Conservation (phyloP, 805 yeast species). For the Metschnikowia lochheadii region DNA sequence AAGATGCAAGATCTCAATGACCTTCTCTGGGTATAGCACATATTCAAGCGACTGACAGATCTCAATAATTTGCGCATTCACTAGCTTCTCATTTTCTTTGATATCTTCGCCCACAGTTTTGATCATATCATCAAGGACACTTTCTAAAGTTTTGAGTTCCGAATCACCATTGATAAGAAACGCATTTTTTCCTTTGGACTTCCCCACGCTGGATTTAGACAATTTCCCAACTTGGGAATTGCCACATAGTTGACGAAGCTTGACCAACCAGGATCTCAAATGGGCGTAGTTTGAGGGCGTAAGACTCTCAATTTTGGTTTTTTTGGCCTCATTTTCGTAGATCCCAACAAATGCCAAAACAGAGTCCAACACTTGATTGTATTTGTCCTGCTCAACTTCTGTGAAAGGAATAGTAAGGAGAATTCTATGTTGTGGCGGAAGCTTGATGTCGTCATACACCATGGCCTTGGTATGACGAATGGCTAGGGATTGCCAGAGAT, state of each 20-base stretch:
- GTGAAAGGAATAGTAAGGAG: conserved; percentile 72
- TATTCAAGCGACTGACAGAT: conserved; percentile 70
- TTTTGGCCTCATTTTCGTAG: conserved; percentile 49
- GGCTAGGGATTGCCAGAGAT: conserved; percentile 51
- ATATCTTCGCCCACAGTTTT: conserved; percentile 50
- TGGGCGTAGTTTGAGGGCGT: conserved; percentile 34
- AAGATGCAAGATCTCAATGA: conserved; percentile 44
- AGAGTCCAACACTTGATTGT: conserved; percentile 57
- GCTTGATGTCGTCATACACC: conserved; percentile 69
- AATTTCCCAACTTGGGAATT: conserved; percentile 57
- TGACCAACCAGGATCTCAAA: conserved; percentile 68
- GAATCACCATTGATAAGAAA: conserved; percentile 17
- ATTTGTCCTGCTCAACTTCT: conserved; percentile 81
- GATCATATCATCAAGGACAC: conserved; percentile 63
- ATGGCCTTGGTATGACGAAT: conserved; percentile 80
- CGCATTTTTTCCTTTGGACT: conserved; percentile 9
- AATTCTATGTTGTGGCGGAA: conserved; percentile 76
- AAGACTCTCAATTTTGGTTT: conserved; percentile 46
- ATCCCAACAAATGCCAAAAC: conserved; percentile 57
- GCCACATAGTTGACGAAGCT: conserved; percentile 75
- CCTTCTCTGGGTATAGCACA: conserved; percentile 45
- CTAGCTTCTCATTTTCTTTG: conserved; percentile 45
- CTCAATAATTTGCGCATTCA: conserved; percentile 42
- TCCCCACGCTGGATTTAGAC: conserved; percentile 3
- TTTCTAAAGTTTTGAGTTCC: conserved; percentile 48